Percentiles rank a stretch among this genome's conserved stretches.
Conservation (phyloP, 768 basidiomycete genomes). For the Rhizopogon rudus region DNA sequence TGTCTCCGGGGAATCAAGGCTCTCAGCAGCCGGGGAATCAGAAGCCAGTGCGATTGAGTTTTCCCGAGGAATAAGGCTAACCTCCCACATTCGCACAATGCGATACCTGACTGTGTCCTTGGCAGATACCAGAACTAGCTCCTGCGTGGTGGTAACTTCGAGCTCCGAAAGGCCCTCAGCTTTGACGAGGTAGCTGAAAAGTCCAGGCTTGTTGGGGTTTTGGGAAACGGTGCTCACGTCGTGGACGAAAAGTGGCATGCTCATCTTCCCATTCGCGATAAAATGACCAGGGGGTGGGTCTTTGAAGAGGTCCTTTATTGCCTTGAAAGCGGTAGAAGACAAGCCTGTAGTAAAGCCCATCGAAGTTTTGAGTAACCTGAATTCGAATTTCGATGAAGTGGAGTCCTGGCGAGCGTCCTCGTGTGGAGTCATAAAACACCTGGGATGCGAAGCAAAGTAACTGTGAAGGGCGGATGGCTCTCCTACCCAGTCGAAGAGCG, state of each 20-base stretch:
- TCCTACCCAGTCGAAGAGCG: constrained; percentile 21
- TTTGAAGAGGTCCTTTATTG: constrained; percentile 14
- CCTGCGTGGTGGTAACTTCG: constrained; percentile 9
- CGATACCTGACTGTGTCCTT: constrained; percentile 5
- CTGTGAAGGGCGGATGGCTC: constrained; percentile 19
- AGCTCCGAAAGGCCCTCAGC: constrained; percentile 15
- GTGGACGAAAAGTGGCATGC: constrained; percentile 4
- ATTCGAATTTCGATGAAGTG: constrained; percentile 1
- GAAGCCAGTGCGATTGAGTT: neutral
- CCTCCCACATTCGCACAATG: constrained; percentile 20
- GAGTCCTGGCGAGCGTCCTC: neutral
- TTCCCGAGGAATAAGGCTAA: neutral
- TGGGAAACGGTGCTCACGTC: constrained; percentile 1
- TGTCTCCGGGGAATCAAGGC: neutral
- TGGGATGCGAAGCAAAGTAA: constrained; percentile 18
- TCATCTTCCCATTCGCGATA: constrained; percentile 26
- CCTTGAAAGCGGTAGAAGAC: constrained; percentile 8
- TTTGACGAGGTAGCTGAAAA: constrained; percentile 15
- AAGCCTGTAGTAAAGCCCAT: constrained; percentile 10
- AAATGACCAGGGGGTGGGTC: constrained; percentile 24
- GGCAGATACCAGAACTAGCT: constrained; percentile 3
- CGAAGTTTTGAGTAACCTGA: constrained; percentile 7
- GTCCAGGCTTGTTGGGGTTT: neutral
- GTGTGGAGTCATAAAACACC: constrained; percentile 10
- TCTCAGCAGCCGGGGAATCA: neutral